Percentiles rank a stretch among this genome's conserved stretches.
phyloP scores from a whole-genome alignment of 805 yeast species.

The Wickerhamiella hasegawae region DNA sequence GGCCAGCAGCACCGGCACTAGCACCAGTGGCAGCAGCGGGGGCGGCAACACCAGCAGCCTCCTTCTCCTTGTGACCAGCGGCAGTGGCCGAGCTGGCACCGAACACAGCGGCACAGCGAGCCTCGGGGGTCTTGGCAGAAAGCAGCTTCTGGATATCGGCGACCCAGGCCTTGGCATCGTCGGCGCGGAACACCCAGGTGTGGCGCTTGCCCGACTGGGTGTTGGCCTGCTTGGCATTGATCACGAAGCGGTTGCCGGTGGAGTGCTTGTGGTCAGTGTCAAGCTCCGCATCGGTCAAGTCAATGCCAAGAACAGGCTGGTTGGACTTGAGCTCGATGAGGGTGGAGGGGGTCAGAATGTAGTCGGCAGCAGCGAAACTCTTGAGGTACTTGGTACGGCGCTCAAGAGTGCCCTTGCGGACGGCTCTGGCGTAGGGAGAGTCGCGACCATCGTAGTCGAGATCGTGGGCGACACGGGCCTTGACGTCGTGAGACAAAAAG shows the following conservation, averaged over 20 bases:
- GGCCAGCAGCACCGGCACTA: slow-evolving; percentile 1
- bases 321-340: slow-evolving; percentile 69
- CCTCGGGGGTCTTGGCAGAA: slow-evolving; percentile 38
- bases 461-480: slow-evolving; percentile 41
- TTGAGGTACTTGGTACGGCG: slow-evolving; percentile 82
- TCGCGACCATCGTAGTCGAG: slow-evolving; percentile 51
- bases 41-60: slow-evolving; percentile 2
- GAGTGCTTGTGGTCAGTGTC: slow-evolving; percentile 68
- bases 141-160: slow-evolving; percentile 59
- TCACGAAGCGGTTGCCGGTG: slow-evolving; percentile 44
- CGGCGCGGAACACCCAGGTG: slow-evolving; percentile 92
- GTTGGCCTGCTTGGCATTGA: slow-evolving; percentile 25
- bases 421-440: slow-evolving; percentile 50
- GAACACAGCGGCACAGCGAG: slow-evolving; percentile 8
- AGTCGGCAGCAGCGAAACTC: slow-evolving; percentile 76
- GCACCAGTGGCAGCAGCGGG: slow-evolving; percentile 6
- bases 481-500: slow-evolving; percentile 46
- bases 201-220: slow-evolving; percentile 39
- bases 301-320: slow-evolving; percentile 15
- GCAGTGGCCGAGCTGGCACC: slow-evolving; percentile 2
- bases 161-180: slow-evolving; percentile 67
- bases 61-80: no score
- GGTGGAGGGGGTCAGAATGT: slow-evolving; percentile 42
- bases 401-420: slow-evolving; percentile 70
- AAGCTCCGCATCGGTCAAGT: slow-evolving; percentile 44